phyloP scores from a whole-genome alignment of 106 monocot genomes.

The Dioscorea dumetorum region DNA sequence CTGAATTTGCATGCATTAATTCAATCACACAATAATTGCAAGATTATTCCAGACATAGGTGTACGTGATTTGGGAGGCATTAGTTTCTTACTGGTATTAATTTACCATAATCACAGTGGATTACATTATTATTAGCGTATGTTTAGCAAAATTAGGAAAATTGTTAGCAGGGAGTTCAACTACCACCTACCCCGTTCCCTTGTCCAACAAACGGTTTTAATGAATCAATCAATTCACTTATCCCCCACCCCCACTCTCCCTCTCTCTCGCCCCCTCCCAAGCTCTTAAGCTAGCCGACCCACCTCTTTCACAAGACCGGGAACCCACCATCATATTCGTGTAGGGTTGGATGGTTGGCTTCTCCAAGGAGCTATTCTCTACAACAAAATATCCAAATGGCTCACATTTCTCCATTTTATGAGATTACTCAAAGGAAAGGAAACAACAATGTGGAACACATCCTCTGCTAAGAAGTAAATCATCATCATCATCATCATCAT shows the following conservation, averaged over 20 bases:
- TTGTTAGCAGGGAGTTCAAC: constrained; percentile 41
- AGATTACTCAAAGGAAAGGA: too few species aligned
- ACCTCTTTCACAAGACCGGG: neutral
- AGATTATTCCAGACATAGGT: too few species aligned
- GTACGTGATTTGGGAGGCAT: too few species aligned
- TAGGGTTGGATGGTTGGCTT: constrained; percentile 5
- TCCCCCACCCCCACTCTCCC: constrained; percentile 5
- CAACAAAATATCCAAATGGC: neutral
- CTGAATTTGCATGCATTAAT: too few species aligned
- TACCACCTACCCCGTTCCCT: constrained; percentile 59
- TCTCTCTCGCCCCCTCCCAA: neutral
- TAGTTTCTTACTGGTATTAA: too few species aligned
- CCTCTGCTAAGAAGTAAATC: too few species aligned
- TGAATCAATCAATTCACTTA: constrained; percentile 50
- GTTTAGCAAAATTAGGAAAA: neutral
- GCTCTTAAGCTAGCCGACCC: neutral
- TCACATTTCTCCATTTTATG: too few species aligned
- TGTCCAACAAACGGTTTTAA: constrained; percentile 47
- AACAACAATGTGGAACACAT: too few species aligned
- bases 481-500: too few species aligned
- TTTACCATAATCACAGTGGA: too few species aligned
- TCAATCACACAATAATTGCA: too few species aligned
- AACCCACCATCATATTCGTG: neutral
- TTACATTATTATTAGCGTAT: neutral
- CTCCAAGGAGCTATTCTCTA: neutral